These are phyloP conservation scores for Carex parvula DNA, from an alignment of 176 grass and related monocot genomes.

Conservation along the genomic window DNA sequence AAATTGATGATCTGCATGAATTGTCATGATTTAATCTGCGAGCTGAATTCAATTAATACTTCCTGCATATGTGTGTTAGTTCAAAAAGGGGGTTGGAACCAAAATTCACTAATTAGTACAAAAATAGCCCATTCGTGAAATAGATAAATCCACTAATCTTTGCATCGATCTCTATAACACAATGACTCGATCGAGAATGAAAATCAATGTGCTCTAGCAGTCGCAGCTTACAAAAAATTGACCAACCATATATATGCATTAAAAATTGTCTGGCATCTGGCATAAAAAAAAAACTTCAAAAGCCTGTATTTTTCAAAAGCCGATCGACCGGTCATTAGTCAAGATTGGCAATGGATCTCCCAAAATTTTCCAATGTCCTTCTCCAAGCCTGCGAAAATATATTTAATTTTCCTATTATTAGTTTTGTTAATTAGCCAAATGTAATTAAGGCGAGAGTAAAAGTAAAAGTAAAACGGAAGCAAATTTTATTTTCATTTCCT, in stretches of 20 bases:
- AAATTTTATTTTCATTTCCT: not conserved
- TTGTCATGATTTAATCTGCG: too few species aligned
- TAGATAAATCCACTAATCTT: not conserved
- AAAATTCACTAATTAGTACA: not conserved
- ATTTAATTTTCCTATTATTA: not conserved
- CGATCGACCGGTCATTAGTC: not conserved
- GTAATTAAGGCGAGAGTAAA: not conserved
- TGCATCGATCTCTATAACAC: too few species aligned
- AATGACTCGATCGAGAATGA: too few species aligned
- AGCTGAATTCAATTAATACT: too few species aligned
- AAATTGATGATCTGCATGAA: too few species aligned
- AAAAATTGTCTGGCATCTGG: not conserved
- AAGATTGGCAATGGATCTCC: not conserved
- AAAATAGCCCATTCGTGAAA: not conserved
- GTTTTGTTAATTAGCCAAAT: not conserved
- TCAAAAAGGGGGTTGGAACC: not conserved
- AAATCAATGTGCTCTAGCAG: not conserved
- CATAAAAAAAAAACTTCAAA: not conserved
- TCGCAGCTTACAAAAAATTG: too few species aligned
- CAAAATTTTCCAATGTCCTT: not conserved
- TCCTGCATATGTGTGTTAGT: not conserved
- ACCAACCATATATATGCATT: not conserved
- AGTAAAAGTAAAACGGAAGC: too few species aligned
- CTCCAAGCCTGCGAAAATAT: not conserved
- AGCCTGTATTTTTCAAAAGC: not conserved